These are phyloP conservation scores for Ophiostoma triangulosporum DNA, from an alignment of 2,329 filamentous ascomycete genomes.

Conservation along the genomic window DNA sequence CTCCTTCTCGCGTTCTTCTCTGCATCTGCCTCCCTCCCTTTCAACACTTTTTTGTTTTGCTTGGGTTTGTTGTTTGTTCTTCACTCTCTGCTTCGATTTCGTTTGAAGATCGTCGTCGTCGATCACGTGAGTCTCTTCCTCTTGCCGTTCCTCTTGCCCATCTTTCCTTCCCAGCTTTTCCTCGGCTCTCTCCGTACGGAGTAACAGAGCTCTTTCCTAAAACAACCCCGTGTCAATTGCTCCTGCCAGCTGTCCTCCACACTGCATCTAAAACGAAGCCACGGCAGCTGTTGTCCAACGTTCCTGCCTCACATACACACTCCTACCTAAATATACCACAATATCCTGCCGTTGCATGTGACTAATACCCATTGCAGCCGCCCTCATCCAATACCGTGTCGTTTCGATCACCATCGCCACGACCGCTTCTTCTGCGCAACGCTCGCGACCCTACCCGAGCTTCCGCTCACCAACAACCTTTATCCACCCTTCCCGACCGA, in stretches of 20 bases:
- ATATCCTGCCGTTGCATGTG: background rate
- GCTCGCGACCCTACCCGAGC: slow-evolving; percentile 4
- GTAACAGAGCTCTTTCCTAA: background rate
- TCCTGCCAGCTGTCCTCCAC: background rate
- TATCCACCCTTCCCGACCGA: background rate
- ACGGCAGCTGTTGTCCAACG: background rate
- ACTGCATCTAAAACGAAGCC: background rate
- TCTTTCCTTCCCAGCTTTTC: background rate
- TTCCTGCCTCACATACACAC: background rate
- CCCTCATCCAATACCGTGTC: background rate
- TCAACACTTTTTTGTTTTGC: background rate
- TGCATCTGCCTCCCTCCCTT: background rate
- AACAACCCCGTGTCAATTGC: background rate
- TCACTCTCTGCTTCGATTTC: background rate
- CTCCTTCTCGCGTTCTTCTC: background rate
- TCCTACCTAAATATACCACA: background rate
- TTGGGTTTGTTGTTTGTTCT: background rate
- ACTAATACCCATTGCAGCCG: background rate
- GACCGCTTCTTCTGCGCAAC: slow-evolving; percentile 6
- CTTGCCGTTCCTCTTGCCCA: background rate
- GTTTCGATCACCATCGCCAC: background rate
- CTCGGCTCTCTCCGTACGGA: no score
- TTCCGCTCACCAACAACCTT: slow-evolving; percentile 5
- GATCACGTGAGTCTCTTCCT: background rate
- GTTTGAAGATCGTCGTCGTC: background rate